These are phyloP conservation scores for Scheffersomyces spartinae DNA, from an alignment of 805 yeast species.

Conservation along the genomic window DNA sequence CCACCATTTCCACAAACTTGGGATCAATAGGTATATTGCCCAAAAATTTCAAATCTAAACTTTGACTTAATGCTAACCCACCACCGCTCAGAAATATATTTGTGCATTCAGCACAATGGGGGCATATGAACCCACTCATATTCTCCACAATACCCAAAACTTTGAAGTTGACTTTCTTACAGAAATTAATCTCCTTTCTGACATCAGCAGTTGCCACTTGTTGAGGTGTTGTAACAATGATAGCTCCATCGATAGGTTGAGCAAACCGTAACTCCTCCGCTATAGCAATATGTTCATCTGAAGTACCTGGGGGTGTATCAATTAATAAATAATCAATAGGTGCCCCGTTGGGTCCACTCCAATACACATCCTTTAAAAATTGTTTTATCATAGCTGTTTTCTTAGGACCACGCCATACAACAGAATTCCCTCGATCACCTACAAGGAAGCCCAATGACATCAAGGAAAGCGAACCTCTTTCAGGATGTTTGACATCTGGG, in stretches of 20 bases:
- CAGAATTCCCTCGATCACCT: conserved; percentile 75
- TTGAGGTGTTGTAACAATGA: conserved; percentile 95
- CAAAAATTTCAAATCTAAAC: conserved; percentile 51
- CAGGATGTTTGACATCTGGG: conserved; percentile 6
- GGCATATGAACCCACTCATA: conserved; percentile 96
- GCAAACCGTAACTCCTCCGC: conserved; percentile 77
- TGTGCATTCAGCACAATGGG: conserved; percentile 85
- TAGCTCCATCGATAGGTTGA: conserved; percentile 74
- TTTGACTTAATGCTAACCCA: conserved; percentile 60
- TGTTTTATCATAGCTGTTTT: conserved; percentile 97
- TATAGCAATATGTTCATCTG: conserved; percentile 94
- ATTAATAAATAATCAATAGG: conserved; percentile 67
- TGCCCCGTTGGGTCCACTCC: conserved; percentile 61
- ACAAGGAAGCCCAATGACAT: conserved; percentile 87
- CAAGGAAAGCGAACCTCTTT: conserved; percentile 38
- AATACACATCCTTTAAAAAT: conserved; percentile 77
- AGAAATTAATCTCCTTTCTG: conserved; percentile 84
- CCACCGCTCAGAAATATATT: conserved; percentile 92
- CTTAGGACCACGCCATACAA: conserved; percentile 98
- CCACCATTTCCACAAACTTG: conserved; percentile 78
- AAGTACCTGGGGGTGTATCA: conserved; percentile 98
- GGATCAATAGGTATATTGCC: conserved; percentile 95
- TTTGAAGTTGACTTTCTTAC: conserved; percentile 70
- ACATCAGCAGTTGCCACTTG: conserved; percentile 90
- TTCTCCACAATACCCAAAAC: conserved; percentile 87